Evolutionary conservation across 2,329 filamentous ascomycete genomes (phyloP).

Genomic region (Neocucurbitaria cava): DNA sequence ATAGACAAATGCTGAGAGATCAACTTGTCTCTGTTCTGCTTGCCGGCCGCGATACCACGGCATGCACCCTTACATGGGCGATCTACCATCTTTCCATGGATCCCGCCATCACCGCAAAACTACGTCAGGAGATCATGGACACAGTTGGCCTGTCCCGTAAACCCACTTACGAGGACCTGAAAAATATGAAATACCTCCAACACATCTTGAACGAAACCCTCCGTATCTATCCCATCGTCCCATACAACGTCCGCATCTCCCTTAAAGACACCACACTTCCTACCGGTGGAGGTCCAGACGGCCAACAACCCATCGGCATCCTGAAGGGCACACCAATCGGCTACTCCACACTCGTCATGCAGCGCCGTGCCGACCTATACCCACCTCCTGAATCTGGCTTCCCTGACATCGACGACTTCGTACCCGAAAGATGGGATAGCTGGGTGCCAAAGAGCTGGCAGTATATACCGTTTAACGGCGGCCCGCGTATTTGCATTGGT

Average conservation of each 20-base stretch:
- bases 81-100: slow-evolving; percentile 81
- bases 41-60: slow-evolving; percentile 87
- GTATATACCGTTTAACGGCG: slow-evolving; percentile 58
- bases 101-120: slow-evolving; percentile 69
- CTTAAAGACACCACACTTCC: slow-evolving; percentile 58
- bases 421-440: slow-evolving; percentile 58
- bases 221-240: slow-evolving; percentile 58
- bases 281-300: slow-evolving; percentile 56
- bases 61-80: slow-evolving; percentile 78
- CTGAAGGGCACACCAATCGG: slow-evolving; percentile 54
- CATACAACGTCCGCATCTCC: slow-evolving; percentile 58
- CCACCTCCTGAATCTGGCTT: slow-evolving; percentile 49
- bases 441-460: slow-evolving; percentile 60
- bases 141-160: slow-evolving; percentile 68
- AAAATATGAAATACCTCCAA: slow-evolving; percentile 79
- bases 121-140: slow-evolving; percentile 75
- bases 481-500: slow-evolving; percentile 58
- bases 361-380: slow-evolving; percentile 58
- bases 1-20: slow-evolving; percentile 74
- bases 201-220: slow-evolving; percentile 49
- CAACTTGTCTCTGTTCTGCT: slow-evolving; percentile 77
- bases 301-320: slow-evolving; percentile 54
- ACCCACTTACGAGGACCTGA: slow-evolving; percentile 78
- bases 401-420: slow-evolving; percentile 51
- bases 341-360: slow-evolving; percentile 58